Evolutionary conservation across 2,329 filamentous ascomycete genomes (phyloP), one percentile per base, ranked within the genome.

Genomic region (Pyrenophora graminea): DNA sequence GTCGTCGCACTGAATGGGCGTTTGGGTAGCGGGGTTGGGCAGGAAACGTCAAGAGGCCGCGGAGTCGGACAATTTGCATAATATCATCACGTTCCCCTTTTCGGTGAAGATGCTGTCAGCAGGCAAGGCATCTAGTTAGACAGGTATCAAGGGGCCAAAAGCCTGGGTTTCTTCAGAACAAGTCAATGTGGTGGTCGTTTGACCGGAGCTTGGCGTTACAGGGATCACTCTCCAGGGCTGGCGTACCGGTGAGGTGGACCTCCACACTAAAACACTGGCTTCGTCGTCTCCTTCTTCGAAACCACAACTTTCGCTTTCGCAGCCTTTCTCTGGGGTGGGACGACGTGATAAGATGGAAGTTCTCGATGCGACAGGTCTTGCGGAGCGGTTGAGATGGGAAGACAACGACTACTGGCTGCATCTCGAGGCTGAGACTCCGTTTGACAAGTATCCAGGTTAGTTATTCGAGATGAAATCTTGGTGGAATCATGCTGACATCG

Each of bases 371-470:
- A 53, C 51, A 34, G 59, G 61, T 49, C 61, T 72, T 43, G 55
- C 63, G 36, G 64, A 66, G 37, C 57, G 67, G 50, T 58, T 69
- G 48, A 53, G 58, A 39, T 59, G 58, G 53, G 62, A 67, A 46
- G 56, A 55, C 18, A 62, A 68, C 53, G 67, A 72, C 33, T 67
- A 68, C 39, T 69, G 69, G 68, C 33, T 74, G 37, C 71, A 73
- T 57, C 48, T 74, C 39, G 63, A 69, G 43, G 61, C 68, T 27
- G 59, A 58, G 17, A 61, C 64, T 30, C 59, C 64, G 12, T 57
- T 73, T 15, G 72, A 75, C 21, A 75, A 74, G 55, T 75, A 75
- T 57, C 72, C 72, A 47, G 72, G 72, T 74, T 39, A 53, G 65
- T 32, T 25, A 9, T n/a, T n/a, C 7, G n/a, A 27, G 6, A 32